These are phyloP conservation scores for Calonectria honghensis DNA, from an alignment of 2,329 filamentous ascomycete genomes.

Conservation along the genomic window DNA sequence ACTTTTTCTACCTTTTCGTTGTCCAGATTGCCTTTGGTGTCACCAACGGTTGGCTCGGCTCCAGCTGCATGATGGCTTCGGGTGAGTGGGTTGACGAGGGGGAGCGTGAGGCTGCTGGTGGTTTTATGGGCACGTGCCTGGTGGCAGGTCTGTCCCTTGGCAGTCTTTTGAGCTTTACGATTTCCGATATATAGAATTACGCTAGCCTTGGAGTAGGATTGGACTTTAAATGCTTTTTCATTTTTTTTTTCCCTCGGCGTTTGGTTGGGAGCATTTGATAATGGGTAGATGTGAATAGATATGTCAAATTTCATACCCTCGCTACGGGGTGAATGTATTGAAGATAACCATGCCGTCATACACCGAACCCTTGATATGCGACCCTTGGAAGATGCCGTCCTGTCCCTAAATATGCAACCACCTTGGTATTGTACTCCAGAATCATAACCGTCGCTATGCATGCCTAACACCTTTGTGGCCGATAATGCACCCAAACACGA, in stretches of 20 bases:
- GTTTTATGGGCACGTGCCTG: slow-evolving; percentile 95
- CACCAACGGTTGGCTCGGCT: slow-evolving; percentile 90
- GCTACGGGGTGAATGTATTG: slow-evolving; percentile 21
- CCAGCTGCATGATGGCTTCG: slow-evolving; percentile 93
- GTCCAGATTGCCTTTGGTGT: slow-evolving; percentile 90
- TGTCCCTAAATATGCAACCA: slow-evolving; percentile 46
- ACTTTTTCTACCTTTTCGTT: slow-evolving; percentile 89
- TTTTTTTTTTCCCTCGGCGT: slow-evolving; percentile 23
- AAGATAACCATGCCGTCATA: slow-evolving; percentile 5
- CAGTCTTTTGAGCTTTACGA: slow-evolving; percentile 91
- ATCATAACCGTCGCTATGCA: slow-evolving; percentile 48
- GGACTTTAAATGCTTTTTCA: slow-evolving; percentile 18
- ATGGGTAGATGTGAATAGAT: slow-evolving; percentile 16
- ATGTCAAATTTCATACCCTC: slow-evolving; percentile 1
- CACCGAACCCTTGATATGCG: slow-evolving; percentile 27
- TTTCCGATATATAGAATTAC: slow-evolving; percentile 68
- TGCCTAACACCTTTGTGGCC: slow-evolving; percentile 42
- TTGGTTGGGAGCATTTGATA: slow-evolving; percentile 18
- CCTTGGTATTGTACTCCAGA: slow-evolving; percentile 50
- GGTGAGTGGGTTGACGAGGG: slow-evolving; percentile 86
- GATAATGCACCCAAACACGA: slow-evolving; percentile 49
- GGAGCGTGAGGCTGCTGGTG: slow-evolving; percentile 91
- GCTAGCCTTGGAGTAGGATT: slow-evolving; percentile 37
- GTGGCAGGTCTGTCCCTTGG: slow-evolving; percentile 88
- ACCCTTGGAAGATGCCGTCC: slow-evolving; percentile 27